phyloP scores from a whole-genome alignment of 495 filamentous ascomycete species.

The Cercophora scortea region DNA sequence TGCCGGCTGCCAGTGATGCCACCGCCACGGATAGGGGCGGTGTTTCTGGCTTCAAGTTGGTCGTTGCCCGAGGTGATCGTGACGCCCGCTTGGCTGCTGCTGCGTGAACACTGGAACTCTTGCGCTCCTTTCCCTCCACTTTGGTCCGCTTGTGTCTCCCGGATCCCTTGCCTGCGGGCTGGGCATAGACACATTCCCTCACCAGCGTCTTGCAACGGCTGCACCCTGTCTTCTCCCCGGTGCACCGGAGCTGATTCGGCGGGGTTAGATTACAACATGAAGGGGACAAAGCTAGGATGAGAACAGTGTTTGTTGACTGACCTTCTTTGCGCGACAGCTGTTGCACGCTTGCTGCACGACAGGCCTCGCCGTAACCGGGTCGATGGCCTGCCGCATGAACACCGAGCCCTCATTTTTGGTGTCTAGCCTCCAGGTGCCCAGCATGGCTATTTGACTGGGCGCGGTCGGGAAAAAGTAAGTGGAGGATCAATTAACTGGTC shows the following conservation, averaged over 20 bases:
- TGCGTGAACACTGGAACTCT: no score
- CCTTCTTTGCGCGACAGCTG: constrained; percentile 15
- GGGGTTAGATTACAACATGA: background rate
- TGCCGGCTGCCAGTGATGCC: no score
- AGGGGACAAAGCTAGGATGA: background rate
- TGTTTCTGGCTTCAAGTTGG: background rate
- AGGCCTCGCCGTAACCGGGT: constrained; percentile 12
- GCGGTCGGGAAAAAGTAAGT: no score
- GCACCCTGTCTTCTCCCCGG: constrained; percentile 14
- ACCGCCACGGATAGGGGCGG: no score
- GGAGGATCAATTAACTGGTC: no score
- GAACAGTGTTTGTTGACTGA: background rate
- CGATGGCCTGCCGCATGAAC: constrained; percentile 11
- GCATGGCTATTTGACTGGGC: constrained; percentile 1
- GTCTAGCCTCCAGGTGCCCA: constrained; percentile 13
- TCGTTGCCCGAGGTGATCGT: background rate
- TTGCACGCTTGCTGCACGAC: constrained; percentile 15
- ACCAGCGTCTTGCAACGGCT: constrained; percentile 7
- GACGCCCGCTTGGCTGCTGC: background rate
- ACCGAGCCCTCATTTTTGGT: constrained; percentile 7
- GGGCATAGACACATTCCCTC: constrained; percentile 4
- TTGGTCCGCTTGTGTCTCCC: background rate
- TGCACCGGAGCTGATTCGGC: constrained; percentile 8
- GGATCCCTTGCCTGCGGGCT: constrained; percentile 1
- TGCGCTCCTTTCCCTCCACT: background rate